Percentiles rank a stretch among this genome's conserved stretches.
These are phyloP conservation scores for Catenaria anguillulae DNA, from an alignment of 371 early-diverging fungal genomes.

Conservation along the genomic window DNA sequence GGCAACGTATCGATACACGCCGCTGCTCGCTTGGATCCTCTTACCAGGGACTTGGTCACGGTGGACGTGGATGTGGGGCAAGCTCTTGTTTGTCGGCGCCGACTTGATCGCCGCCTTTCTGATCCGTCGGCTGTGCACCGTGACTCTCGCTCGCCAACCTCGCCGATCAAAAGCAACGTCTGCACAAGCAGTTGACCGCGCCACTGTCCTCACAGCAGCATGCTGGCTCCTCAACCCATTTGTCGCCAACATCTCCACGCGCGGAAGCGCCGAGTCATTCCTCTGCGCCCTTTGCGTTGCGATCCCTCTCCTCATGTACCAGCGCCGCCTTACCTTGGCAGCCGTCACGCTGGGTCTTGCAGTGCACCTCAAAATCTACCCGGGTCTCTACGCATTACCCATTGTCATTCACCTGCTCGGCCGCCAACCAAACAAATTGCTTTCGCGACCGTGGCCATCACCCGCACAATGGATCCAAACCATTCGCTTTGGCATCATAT, in stretches of 20 bases:
- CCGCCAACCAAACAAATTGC: too few species aligned
- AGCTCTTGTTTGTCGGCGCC: slow-evolving; percentile 64
- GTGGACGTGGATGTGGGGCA: slow-evolving; percentile 70
- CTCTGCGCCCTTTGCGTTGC: slow-evolving; percentile 60
- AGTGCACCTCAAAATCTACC: slow-evolving; percentile 94
- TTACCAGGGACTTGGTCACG: slow-evolving; percentile 50
- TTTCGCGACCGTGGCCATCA: too few species aligned
- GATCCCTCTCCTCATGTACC: slow-evolving; percentile 49
- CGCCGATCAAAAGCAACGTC: too few species aligned
- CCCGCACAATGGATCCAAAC: too few species aligned
- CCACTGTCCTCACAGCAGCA: not conserved
- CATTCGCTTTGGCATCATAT: slow-evolving; percentile 49
- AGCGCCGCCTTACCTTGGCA: slow-evolving; percentile 31
- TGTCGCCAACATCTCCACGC: slow-evolving; percentile 85
- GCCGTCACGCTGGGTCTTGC: slow-evolving; percentile 73
- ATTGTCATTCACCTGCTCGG: slow-evolving; percentile 30
- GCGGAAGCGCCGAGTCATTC: slow-evolving; percentile 85
- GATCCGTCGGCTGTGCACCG: too few species aligned
- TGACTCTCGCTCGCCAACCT: too few species aligned
- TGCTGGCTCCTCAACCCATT: slow-evolving; percentile 86
- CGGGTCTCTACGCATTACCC: slow-evolving; percentile 77
- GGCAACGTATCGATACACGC: slow-evolving; percentile 92
- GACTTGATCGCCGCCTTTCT: slow-evolving; percentile 62
- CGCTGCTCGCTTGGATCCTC: slow-evolving; percentile 69
- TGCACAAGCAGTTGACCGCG: too few species aligned